Base-by-base conservation (phyloP, 805 yeast genomes). In the Yarrowia porcina region DNA sequence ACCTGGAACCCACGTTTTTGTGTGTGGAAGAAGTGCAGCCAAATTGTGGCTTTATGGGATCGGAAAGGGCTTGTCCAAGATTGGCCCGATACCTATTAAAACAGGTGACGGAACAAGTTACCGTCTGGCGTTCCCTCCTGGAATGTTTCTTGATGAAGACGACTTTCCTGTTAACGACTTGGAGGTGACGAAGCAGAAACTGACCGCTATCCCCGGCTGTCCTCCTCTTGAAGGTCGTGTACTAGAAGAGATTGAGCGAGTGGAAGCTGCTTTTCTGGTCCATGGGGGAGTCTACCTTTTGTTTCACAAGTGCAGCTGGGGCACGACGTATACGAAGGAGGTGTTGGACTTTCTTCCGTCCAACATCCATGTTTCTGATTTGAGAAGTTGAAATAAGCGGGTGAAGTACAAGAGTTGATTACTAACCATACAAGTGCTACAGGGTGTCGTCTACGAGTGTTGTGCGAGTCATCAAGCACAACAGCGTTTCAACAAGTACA, bases 121-220 rank as follows among this genome's bases (percentile, higher is more conserved):
- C 52, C 25, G 52, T 5, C 52, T 45, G 27, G 17, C 17, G 1
- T 45, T 45, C 8, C 52, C 52, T 2, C 52, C 52, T 1, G 52
- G 52, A 23, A 45, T 45, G 52, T 45, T 30, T 18, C 52, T 45
- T 2, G 52, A 45, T 7, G 52, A 30, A 13, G 52, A 45, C 52
- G 11, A 45, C 3, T 45, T 45, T 13, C 52, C 52, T 2, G 36
- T 17, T 1, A 18, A 13, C 4, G 52, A 45, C 27, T 17, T 45
- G 36, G 27, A 45, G 17, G 52, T 20, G 36, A 30, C 52, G 6
- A n/a, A 18, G 17, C 11, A 45, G 12, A n/a, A 28, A 23, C 52
- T 45, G 18, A 9, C 36, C 3, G 12, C 18, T 7, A 20, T 45
- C 1, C 13, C 52, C 25, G 52, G 52, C 5, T 45, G 52, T 28